A percentile compares a stretch with the other conserved stretches of the same genome.
Evolutionary conservation across 345 rosid species (phyloP).

Genomic region (Gossypium turneri): DNA sequence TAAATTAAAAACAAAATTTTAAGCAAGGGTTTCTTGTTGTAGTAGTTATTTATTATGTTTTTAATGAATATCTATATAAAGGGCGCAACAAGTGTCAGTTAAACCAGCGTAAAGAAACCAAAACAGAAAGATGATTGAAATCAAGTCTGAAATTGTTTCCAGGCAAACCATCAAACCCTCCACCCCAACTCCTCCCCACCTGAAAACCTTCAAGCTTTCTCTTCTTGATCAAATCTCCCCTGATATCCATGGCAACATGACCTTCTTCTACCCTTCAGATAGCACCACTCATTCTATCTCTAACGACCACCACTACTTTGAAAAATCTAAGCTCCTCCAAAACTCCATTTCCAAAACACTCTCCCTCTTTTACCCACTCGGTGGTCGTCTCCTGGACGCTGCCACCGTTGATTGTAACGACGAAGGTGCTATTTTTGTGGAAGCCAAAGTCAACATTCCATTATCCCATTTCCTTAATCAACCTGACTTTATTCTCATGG

Average conservation of each 20-base stretch:
- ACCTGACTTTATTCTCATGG: constrained; percentile 1
- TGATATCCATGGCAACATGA: constrained; percentile 13
- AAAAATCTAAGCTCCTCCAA: constrained; percentile 14
- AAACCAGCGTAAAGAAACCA: not conserved
- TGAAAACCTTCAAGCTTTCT: constrained; percentile 21
- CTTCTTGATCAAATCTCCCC: constrained; percentile 23
- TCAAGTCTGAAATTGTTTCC: constrained; percentile 10
- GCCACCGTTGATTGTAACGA: constrained; percentile 23
- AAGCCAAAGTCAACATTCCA: constrained; percentile 8
- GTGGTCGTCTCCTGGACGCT: constrained; percentile 14
- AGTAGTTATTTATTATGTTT: no score
- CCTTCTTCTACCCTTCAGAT: constrained; percentile 22
- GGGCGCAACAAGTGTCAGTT: not conserved
- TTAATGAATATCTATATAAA: not conserved
- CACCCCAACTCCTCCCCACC: constrained; percentile 12
- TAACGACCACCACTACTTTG: not conserved
- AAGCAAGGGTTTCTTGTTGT: no score
- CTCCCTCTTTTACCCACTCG: constrained; percentile 21
- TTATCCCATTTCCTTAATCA: constrained; percentile 7
- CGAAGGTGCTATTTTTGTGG: constrained; percentile 22
- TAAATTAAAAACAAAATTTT: no score
- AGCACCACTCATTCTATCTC: not conserved
- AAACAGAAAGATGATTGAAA: not conserved
- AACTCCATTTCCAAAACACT: constrained; percentile 19
- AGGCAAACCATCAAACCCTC: constrained; percentile 15